Evolutionary conservation across 352 stramenopile species (phyloP).

Genomic region (Thraustochytrium sp.): DNA sequence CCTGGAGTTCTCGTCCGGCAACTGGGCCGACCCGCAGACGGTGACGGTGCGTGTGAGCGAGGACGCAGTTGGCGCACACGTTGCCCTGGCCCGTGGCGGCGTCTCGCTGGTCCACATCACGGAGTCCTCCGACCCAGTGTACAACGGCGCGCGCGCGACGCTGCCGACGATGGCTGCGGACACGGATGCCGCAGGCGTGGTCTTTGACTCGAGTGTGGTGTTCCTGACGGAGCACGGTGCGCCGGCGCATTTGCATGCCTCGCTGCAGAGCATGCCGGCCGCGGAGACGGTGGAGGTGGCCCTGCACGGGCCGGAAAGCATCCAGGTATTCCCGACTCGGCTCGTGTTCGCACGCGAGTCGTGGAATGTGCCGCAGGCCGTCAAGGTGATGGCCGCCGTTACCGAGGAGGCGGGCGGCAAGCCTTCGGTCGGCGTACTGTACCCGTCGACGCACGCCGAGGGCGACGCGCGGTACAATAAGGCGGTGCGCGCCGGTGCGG

Average conservation of each 20-base stretch:
- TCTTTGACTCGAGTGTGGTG: not conserved
- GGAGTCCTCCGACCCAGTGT: slow-evolving; percentile 9
- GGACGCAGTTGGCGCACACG: not conserved
- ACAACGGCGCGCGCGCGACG: not conserved
- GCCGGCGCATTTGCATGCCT: not conserved
- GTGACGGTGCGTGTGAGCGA: not conserved
- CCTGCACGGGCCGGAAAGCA: not conserved
- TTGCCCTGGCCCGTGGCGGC: not conserved
- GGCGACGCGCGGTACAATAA: not conserved
- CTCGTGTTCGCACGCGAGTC: not conserved
- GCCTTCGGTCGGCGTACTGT: not conserved
- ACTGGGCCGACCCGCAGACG: not conserved
- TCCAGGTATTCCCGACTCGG: not conserved
- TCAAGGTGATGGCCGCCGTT: not conserved
- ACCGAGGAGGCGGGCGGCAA: not conserved
- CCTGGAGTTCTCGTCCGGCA: not conserved
- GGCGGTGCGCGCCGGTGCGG: not conserved
- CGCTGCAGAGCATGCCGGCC: not conserved
- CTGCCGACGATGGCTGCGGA: not conserved
- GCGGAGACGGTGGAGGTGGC: not conserved
- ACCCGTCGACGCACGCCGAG: not conserved
- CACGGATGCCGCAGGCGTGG: not conserved
- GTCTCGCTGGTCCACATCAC: not conserved
- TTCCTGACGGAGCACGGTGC: not conserved
- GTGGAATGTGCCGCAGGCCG: not conserved